Evolutionary conservation across 192 early-diverging fungal species (phyloP).

Genomic region (Gigaspora rosea): DNA sequence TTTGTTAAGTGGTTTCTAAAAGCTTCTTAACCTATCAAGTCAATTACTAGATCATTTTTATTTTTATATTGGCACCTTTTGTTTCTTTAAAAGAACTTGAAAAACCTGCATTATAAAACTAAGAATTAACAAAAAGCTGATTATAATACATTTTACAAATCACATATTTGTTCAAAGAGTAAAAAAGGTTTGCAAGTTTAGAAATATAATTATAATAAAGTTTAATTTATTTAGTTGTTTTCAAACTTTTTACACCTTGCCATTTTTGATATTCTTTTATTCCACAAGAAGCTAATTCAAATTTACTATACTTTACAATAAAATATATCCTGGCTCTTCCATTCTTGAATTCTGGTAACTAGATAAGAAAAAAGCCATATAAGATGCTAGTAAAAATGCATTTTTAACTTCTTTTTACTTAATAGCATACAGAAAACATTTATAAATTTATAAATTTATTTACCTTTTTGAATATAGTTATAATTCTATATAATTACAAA

Average conservation of each 20-base stretch:
- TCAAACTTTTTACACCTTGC: neutral
- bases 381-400: too few species aligned
- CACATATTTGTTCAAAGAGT: neutral
- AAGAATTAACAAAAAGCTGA: too few species aligned
- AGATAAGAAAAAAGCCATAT: too few species aligned
- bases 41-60: neutral
- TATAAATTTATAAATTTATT: too few species aligned
- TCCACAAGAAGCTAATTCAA: too few species aligned
- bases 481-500: too few species aligned
- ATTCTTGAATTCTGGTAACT: too few species aligned
- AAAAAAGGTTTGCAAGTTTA: constrained; percentile 6
- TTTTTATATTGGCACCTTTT: neutral
- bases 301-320: neutral
- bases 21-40: neutral
- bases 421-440: too few species aligned
- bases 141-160: constrained; percentile 11
- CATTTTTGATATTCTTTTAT: constrained; percentile 5
- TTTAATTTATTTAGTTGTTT: neutral
- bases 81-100: too few species aligned
- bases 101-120: constrained; percentile 3
- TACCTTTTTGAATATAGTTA: too few species aligned
- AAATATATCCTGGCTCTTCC: too few species aligned
- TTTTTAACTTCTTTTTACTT: too few species aligned
- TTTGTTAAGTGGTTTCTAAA: neutral
- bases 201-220: constrained; percentile 4